These are phyloP conservation scores for Nicotiana tabacum DNA, from an alignment of 257 asterid species.

Conservation along the genomic window DNA sequence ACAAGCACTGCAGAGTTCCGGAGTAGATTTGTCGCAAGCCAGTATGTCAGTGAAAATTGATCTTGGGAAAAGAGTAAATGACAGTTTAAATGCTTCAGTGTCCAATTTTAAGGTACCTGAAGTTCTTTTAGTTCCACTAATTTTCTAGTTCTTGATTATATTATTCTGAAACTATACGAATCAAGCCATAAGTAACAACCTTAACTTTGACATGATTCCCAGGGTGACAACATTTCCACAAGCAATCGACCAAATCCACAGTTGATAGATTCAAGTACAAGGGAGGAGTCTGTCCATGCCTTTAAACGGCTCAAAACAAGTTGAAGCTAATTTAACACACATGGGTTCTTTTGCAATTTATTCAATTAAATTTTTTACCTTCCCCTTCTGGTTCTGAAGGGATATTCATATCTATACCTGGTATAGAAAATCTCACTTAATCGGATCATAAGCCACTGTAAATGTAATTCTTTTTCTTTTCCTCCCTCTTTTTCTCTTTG, in stretches of 20 bases:
- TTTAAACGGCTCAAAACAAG: constrained; percentile 66
- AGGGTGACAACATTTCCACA: constrained; percentile 37
- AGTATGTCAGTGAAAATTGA: constrained; percentile 84
- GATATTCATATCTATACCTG: constrained; percentile 15
- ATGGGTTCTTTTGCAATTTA: constrained; percentile 13
- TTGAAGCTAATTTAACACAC: constrained; percentile 43
- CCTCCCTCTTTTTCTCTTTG: constrained; percentile 10
- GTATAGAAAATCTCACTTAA: constrained; percentile 26
- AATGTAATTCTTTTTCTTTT: constrained; percentile 34
- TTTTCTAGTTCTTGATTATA: neutral
- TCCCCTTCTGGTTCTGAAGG: constrained; percentile 24
- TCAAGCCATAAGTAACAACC: neutral
- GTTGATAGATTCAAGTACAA: constrained; percentile 32
- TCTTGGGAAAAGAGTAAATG: constrained; percentile 60
- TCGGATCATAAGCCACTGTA: constrained; percentile 45
- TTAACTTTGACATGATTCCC: neutral
- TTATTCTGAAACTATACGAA: neutral
- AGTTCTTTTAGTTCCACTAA: neutral
- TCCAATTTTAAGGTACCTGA: constrained; percentile 50
- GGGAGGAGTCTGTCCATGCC: constrained; percentile 50
- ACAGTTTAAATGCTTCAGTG: constrained; percentile 40
- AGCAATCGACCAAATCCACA: constrained; percentile 32
- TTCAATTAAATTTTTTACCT: constrained; percentile 12
- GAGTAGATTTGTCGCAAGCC: constrained; percentile 81
- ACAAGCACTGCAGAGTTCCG: constrained; percentile 76